Base-by-base conservation (phyloP, 2,329 filamentous ascomycete species). In the Cladosporium colombiae region DNA sequence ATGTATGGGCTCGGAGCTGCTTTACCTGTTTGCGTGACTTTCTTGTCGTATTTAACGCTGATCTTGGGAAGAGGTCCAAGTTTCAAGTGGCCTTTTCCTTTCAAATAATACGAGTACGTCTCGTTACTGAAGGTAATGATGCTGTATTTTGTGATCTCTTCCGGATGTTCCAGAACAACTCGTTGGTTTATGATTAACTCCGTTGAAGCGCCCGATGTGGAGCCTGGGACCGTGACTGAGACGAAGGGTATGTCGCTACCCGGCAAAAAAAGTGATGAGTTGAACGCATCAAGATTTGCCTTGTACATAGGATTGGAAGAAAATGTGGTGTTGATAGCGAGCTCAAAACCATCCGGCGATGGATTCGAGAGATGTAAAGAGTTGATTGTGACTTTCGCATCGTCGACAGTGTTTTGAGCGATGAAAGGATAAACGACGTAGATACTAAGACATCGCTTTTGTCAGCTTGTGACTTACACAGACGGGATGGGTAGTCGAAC, bases 401-500 rank as follows among this genome's bases (percentile, higher is more conserved):
- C 75, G 70, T 86, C 81, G 70, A 88, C 81, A 60, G 82, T 81
- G 44, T 74, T 65, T 70, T 88, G 86, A 35, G 85, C 85, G 65
- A 85, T 85, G 37, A 82, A 81, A 23, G 86, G 86, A 70, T 88
- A 85, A 2, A 75, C 86, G 62, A 88, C 86, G 70, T 82, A 88
- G 55, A 88, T 79, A 44, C 57, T 60, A 27, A 14, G n/a, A 14
- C 10, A 31, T 29, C 11, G 5, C 5, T 31, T 1, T 31, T 33
- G 27, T 55, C 52, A 55, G 52, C 14, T 14, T 55, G 8, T 46
- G n/a, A 21, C 13, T 10, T 3, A 21, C 5, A 21, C 7, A 10
- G 3, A 11, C 8, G n/a, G 14, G 5, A 46, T 11, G 14, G n/a
- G 40, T 11, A 46, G 40, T 46, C 40, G n/a, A 46, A 46, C 40